phyloP scores from a whole-genome alignment of 805 yeast species.

The Debaryomyces prosopidis region DNA sequence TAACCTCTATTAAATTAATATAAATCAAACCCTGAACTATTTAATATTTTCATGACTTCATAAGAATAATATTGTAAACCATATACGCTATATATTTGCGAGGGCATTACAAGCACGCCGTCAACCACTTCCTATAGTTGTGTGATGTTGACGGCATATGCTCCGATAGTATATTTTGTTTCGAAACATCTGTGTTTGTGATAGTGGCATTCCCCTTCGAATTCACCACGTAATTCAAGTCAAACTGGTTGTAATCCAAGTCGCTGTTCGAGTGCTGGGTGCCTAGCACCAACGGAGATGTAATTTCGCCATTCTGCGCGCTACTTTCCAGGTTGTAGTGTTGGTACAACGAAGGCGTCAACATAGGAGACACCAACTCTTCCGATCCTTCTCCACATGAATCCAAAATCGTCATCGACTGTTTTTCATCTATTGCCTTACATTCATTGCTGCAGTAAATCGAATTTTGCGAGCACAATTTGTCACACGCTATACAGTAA shows the following conservation, averaged over 20 bases:
- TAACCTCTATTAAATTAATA: background rate
- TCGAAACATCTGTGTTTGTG: conserved; percentile 1
- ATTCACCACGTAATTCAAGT: conserved; percentile 33
- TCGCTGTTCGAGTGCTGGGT: conserved; percentile 10
- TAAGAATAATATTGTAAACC: background rate
- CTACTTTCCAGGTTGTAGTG: conserved; percentile 11
- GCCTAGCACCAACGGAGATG: conserved; percentile 1
- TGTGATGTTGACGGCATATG: conserved; percentile 31
- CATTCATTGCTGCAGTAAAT: conserved; percentile 34
- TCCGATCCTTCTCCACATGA: conserved; percentile 6
- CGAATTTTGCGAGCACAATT: conserved; percentile 23
- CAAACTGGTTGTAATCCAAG: conserved; percentile 25
- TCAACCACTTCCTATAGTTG: conserved; percentile 42
- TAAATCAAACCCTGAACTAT: background rate
- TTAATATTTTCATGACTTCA: conserved; percentile 2
- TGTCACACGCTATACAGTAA: conserved; percentile 38
- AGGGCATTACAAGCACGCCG: conserved; percentile 24
- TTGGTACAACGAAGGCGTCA: conserved; percentile 36
- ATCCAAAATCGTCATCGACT: conserved; percentile 16
- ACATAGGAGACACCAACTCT: conserved; percentile 37
- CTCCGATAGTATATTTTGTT: conserved; percentile 6
- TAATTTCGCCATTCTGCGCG: background rate
- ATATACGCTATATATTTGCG: background rate
- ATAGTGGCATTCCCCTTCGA: conserved; percentile 15
- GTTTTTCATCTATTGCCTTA: conserved; percentile 31